Base-by-base conservation (phyloP, 129 eudicot species). In the Erigeron canadensis region DNA sequence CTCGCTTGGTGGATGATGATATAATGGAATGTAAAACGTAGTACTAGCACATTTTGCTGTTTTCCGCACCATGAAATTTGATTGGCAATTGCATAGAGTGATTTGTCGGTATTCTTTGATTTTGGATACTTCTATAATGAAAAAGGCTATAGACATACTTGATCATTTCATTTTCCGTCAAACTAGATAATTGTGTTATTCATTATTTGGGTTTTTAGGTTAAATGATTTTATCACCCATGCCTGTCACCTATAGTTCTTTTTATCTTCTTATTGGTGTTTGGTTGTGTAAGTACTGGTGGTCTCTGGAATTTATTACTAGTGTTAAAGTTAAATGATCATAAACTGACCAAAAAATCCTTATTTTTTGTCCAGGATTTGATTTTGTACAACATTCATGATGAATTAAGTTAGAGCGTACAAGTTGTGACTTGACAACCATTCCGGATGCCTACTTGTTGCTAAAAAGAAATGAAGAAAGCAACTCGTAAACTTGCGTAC, bases 301-400 rank as follows among this genome's bases (percentile, higher is more conserved):
- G 56, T 50, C 11, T 62, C 6, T 62, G 38, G 46, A 40, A 28
- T 28, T 28, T 21, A 21, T 11, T 62, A 12, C 67, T 39, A 18
- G n/a, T 38, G 47, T n/a, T 40, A 62, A 62, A 16, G 67, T 40
- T 39, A 11, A 15, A 63, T 63, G 13, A 41, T 63, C 8, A 63
- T 16, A 17, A 41, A 40, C 11, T 64, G 43, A 64, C 69, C 9
- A 43, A 62, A 62, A 37, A 37, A 5, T 5, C 41, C 17, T 41
- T 13, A 15, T 64, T 64, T 41, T 28, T 28, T 28, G 34, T 64
- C 37, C 69, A 64, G 69, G 69, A 18, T 7, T 41, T 41, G 37
- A 10, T 64, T 64, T 3, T 28, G 34, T 28, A 28, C 34, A 28
- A 28, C 34, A 28, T 28, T 28, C 34, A 28, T 28, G 34, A 28